These are phyloP conservation scores for Botrytis elliptica DNA, from an alignment of 2,329 filamentous ascomycete genomes.

Conservation along the genomic window DNA sequence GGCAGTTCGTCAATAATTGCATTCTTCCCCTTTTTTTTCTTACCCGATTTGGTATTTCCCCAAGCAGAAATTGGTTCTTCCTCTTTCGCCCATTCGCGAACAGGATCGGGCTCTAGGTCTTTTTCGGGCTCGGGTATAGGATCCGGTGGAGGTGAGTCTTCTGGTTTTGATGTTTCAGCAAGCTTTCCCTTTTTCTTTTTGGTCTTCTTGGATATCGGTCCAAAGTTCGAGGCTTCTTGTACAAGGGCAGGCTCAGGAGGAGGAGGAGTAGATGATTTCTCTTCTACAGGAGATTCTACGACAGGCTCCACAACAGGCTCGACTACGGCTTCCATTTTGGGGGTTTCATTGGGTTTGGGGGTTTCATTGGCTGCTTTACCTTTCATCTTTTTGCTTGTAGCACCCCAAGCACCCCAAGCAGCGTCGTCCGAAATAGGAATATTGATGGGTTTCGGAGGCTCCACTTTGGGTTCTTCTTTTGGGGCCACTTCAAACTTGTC, in stretches of 20 bases:
- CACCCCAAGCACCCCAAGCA: conserved; percentile 52
- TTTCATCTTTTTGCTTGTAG: conserved; percentile 48
- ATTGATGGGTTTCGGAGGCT: conserved; percentile 29
- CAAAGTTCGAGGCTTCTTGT: conserved; percentile 39
- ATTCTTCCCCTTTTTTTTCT: conserved; percentile 48
- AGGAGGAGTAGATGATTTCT: conserved; percentile 21
- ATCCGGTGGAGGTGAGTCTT: conserved; percentile 27
- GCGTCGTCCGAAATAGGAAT: conserved; percentile 44
- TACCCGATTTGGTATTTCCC: conserved; percentile 29
- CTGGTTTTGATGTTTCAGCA: conserved; percentile 34
- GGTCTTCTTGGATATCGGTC: conserved; percentile 49
- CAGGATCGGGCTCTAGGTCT: conserved; percentile 38
- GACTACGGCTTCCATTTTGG: conserved; percentile 27
- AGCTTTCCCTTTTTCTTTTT: conserved; percentile 44
- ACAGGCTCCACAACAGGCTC: conserved; percentile 44
- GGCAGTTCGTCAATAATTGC: conserved; percentile 50
- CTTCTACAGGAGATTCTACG: conserved; percentile 36
- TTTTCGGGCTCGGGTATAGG: conserved; percentile 37
- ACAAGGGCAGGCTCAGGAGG: neutral
- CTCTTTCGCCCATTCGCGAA: neutral
- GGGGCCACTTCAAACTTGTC: conserved; percentile 24
- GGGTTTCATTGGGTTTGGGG: conserved; percentile 25
- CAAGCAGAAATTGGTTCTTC: conserved; percentile 29
- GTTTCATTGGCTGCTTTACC: conserved; percentile 34
- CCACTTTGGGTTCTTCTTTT: conserved; percentile 33